Base-by-base conservation (phyloP, 2,329 filamentous ascomycete genomes). In the Hymenoscyphus scutula region DNA sequence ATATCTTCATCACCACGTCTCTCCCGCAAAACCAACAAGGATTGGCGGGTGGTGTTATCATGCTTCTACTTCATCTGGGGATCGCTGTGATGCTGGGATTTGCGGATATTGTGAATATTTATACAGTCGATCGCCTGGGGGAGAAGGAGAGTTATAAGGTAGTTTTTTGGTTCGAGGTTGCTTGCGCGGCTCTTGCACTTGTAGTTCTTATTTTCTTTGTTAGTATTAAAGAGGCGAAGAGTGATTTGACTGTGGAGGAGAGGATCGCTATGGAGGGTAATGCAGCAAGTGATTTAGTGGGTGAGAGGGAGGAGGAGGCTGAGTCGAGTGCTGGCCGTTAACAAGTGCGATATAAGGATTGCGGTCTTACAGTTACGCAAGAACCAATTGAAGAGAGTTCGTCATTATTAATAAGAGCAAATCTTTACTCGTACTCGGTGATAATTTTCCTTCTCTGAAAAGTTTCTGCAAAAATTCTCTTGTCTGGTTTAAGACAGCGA, bases 1-100 rank as follows among this genome's bases (percentile, higher is more conserved):
- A 89, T 70, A 83, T 93, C 63, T 93, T 90, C 75, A 89, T 92
- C 73, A 92, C 89, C 0, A 92, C 89, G 0, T 84, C 83, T 15
- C 78, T 92, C 65, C 88, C 89, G 0, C 79, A 80, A 4, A 80
- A 83, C 13, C 80, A 86, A 57, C 90, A 94, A 72, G 89, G 89
- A 0, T 78, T 91, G 0, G 90, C 89, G 0, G 89, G 89, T 1
- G 89, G 86, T 0, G 74, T 92, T 54, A 86, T 90, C 70, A 91
- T 90, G 75, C 86, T 84, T 56, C 76, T 91, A 1, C 73, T 92
- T 32, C 89, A 91, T 69, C 79, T 93, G 8, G 88, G 88, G 10
- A 88, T 92, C 69, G 88, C 89, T 0, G 80, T 92, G 58, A 86
- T 87, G 76, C 79, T 92, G 5, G 89, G 88, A 0, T 82, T 92